phyloP scores from a whole-genome alignment of 768 basidiomycete genomes.

The Mycena venus region DNA sequence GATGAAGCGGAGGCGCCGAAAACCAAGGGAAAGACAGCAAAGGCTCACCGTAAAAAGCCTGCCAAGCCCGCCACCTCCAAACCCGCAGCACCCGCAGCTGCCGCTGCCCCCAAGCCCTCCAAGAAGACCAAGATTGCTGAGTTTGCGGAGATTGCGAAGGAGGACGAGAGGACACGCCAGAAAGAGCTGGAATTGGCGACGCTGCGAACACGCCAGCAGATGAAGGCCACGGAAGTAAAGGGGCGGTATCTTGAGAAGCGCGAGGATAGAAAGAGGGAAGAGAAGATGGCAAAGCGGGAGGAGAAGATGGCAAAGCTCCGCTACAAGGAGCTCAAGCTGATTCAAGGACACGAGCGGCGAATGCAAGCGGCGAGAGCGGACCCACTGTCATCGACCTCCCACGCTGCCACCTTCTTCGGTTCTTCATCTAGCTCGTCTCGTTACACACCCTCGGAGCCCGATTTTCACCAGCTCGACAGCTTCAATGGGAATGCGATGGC shows the following conservation, averaged over 20 bases:
- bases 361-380: neutral
- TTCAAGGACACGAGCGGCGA: conserved; percentile 36
- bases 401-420: neutral
- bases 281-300: conserved; percentile 30
- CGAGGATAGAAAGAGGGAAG: neutral
- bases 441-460: neutral
- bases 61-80: neutral
- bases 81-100: neutral
- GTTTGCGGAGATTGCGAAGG: conserved; percentile 13
- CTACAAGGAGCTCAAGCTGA: conserved; percentile 14
- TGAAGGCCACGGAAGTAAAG: neutral
- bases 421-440: neutral
- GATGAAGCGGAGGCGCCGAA: neutral
- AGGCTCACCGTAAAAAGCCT: neutral
- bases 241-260: neutral
- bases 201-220: neutral
- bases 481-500: neutral
- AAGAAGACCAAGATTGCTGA: conserved; percentile 8
- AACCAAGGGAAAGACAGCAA: neutral
- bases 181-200: conserved; percentile 8
- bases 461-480: neutral
- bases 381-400: neutral
- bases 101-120: neutral
- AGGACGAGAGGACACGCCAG: conserved; percentile 8
- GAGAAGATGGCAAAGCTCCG: no score